Percentiles rank a stretch among this genome's conserved stretches.
Evolutionary conservation across 441 rosid species (phyloP).

Genomic region (Pelargonium fulgidum): DNA sequence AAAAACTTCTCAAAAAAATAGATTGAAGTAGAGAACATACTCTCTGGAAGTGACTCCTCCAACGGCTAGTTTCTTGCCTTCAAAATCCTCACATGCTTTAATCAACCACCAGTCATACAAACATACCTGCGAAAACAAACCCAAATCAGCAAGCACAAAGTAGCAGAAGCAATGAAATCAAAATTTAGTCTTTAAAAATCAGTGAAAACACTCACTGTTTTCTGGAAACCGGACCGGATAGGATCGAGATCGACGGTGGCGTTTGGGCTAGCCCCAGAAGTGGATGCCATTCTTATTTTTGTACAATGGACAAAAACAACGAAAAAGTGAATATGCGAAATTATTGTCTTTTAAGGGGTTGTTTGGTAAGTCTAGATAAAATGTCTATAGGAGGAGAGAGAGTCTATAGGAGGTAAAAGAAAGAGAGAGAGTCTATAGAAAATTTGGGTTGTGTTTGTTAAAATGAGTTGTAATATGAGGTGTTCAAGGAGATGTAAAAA

Average conservation of each 20-base stretch:
- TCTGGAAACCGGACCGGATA: not conserved
- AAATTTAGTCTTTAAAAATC: not conserved
- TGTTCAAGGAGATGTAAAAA: too few species aligned
- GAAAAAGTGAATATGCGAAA: too few species aligned
- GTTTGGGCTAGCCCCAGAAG: not conserved
- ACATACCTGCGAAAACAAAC: slow-evolving; percentile 37
- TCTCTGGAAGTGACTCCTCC: slow-evolving; percentile 45
- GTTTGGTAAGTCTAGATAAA: too few species aligned
- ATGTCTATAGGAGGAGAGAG: too few species aligned
- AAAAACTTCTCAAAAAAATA: not conserved
- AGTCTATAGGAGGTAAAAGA: too few species aligned
- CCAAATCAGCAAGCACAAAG: not conserved
- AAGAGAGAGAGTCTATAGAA: too few species aligned
- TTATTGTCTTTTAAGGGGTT: too few species aligned
- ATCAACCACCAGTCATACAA: slow-evolving; percentile 78
- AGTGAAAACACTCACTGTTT: not conserved
- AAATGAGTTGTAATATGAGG: too few species aligned
- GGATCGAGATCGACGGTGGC: not conserved
- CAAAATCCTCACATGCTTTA: slow-evolving; percentile 36
- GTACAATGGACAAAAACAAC: too few species aligned
- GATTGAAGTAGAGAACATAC: slow-evolving; percentile 29
- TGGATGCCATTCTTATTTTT: not conserved
- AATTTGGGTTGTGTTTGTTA: too few species aligned
- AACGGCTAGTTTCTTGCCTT: slow-evolving; percentile 62
- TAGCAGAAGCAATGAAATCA: not conserved